phyloP scores from a whole-genome alignment of 805 yeast species.

The Hermanozyma aechmeae region DNA sequence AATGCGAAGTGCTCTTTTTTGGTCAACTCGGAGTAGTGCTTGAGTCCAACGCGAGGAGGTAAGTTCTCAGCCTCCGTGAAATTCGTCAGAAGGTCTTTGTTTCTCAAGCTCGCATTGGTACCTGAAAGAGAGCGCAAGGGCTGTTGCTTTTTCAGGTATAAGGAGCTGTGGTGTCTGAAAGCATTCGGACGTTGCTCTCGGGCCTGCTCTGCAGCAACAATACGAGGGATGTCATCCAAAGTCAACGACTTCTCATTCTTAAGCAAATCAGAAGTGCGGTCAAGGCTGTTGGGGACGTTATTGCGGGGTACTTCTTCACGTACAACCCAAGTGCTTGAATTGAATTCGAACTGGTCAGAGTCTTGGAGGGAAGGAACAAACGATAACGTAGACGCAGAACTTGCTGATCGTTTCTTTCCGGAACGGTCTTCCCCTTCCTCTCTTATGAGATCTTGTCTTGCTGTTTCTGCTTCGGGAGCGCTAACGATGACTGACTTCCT shows the following conservation, averaged over 20 bases:
- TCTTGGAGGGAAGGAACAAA: slow-evolving; percentile 16
- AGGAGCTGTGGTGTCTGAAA: slow-evolving; percentile 63
- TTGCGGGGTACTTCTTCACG: slow-evolving; percentile 29
- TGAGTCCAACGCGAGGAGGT: slow-evolving; percentile 5
- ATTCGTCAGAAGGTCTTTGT: slow-evolving; percentile 1
- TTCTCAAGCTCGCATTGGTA: slow-evolving; percentile 7
- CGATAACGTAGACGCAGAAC: slow-evolving; percentile 20
- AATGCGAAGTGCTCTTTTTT: slow-evolving; percentile 49
- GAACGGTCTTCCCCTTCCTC: slow-evolving; percentile 11
- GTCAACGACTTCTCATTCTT: slow-evolving; percentile 80
- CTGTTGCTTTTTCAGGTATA: slow-evolving; percentile 24
- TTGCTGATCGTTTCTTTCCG: slow-evolving; percentile 9
- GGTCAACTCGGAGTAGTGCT: slow-evolving; percentile 57
- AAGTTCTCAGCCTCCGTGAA: too few relatives aligned
- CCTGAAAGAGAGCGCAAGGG: slow-evolving; percentile 10
- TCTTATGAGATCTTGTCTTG: slow-evolving; percentile 16
- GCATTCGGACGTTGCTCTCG: slow-evolving; percentile 90
- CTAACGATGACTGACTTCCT: slow-evolving; percentile 60
- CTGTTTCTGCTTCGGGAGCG: slow-evolving; percentile 44
- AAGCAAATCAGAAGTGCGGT: slow-evolving; percentile 60
- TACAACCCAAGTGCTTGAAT: slow-evolving; percentile 17
- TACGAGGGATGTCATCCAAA: slow-evolving; percentile 91
- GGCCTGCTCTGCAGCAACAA: slow-evolving; percentile 95
- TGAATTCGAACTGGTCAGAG: slow-evolving; percentile 16
- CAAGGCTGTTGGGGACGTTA: slow-evolving; percentile 29